Evolutionary conservation across 768 basidiomycete species (phyloP), one percentile per base, ranked within the genome.

Genomic region (Mycena haematopus): DNA sequence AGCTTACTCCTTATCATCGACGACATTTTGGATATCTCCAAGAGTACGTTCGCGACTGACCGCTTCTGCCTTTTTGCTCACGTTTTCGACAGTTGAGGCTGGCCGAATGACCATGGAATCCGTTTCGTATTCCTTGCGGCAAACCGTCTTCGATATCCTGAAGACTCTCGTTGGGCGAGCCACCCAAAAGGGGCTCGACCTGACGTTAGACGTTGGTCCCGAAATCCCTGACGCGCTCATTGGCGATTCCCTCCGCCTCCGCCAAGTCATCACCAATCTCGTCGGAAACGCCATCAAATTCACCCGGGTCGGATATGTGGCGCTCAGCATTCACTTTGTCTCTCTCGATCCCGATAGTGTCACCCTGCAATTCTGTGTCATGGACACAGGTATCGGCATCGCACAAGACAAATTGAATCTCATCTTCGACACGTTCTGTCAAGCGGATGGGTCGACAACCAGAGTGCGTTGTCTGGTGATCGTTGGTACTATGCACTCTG

Each of bases 81-180:
- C 49, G 68, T 63, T 8, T 52, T 5, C 51, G 58, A 69, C 62
- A 52, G 96, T 99, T 71, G 97, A 99, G 77, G 97, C 96, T 42
- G 97, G 97, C 47, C 91, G 96, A 14, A 99, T 99, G 97, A 99
- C 95, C 2, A 97, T 99, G 92, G 97, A 99, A 77, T 90, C 93
- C 29, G 96, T 98, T n/a, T 91, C 96, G 2, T 99, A 96, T 78
- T 98, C 96, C 11, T 84, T 98, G 29, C 91, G 97, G n/a, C 90
- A 95, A 68, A 96, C 94, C 3, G 94, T 98, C 44, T 99, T 98
- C 71, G 94, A 95, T 29, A 97, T 99, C 63, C 85, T 99, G 72
- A 99, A 99, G 79, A 99, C 96, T 0, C 85, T 99, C 60, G 96
- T 98, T 70, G 95, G 98, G 53, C 95, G 96, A 49, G 97, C 96